Base-by-base conservation (phyloP, 116 monocot species). In the Trichopus zeylanicus region DNA sequence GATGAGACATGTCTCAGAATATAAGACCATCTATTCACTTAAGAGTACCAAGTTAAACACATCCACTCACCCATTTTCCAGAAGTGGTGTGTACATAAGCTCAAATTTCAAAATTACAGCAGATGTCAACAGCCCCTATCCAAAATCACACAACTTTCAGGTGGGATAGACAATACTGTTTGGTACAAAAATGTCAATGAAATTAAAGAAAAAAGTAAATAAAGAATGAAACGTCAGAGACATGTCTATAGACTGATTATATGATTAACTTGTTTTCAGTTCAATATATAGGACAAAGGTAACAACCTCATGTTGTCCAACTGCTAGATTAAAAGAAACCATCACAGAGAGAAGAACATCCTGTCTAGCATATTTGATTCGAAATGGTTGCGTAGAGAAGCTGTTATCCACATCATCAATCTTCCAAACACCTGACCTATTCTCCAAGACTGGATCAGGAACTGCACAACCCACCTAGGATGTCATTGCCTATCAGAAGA, bases 311-410 rank as follows among this genome's bases (percentile, higher is more conserved):
- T 84, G 42, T 68, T 72, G 61, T 27, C 58, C 74, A 22, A 82
- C 64, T 53, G 67, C 20, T 48, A 97, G 58, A 46, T 87, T 82
- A 67, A 97, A 97, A 52, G 97, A 97, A 24, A 91, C 75, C 97
- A 97, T 88, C 32, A 91, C 71, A 46, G 87, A 84, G 18, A 91
- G 68, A 71, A 67, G 70, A 72, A 97, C 77, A 71, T 97, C 91
- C 71, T 97, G 88, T 68, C 97, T 87, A 55, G 97, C 84, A 75
- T 97, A 97, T 73, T 87, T 97, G 54, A 97, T 85, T 60, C 61
- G 78, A 60, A 91, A 97, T 10, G 87, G 91, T 61, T 85, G 97
- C 0, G 97, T 91, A 46, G 73, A 85, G 69, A 97, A 97, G 77
- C 97, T 91, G 61, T 91, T 71, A 57, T 97, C 97, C 38, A 71